Evolutionary conservation across 2,329 filamentous ascomycete genomes (phyloP), one percentile per base, ranked within the genome.

Genomic region (Hymenoscyphus salicellus): DNA sequence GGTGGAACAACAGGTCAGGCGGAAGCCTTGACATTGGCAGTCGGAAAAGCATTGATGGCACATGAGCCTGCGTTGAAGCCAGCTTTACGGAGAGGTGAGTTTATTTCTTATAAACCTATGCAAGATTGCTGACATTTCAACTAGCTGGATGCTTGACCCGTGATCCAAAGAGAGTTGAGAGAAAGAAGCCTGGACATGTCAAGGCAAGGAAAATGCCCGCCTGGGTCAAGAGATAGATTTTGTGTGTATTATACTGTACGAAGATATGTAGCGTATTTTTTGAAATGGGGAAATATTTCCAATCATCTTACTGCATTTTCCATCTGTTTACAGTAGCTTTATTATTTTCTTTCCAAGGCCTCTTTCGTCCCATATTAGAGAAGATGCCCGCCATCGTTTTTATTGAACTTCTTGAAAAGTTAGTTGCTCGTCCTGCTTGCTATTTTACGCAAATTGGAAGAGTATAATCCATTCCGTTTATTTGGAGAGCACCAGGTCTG

Each of bases 201-300:
- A 99, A 99, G 85, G 94, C 95, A 65, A 91, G 95, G 80, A 99
- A 99, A 88, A 96, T 90, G 87, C 94, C 94, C 66, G 86, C 95
- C 73, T 99, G 96, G 95, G 93, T 98, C 84, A 98, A 97, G 87
- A 74, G 75, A 74, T 77, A 75, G 69, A 66, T 28, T 52, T 64
- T 46, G 16, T 62, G 49, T 70, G 63, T 74, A 70, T 71, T 69
- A 68, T 73, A 71, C 69, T 72, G 69, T 72, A 72, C 68, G 56
- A 66, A 65, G 55, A 32, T 8, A 36, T 58, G 56, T 33, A 23
- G 17, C 32, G 28, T 38, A 23, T 26, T 36, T 43, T 49, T 14
- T n/a, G 55, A 32, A 61, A 56, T 60, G 58, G 38, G 26, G n/a
- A 60, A 33, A n/a, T 49, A 16, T 30, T 30, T 28, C 55, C 55